These are phyloP conservation scores for Ganoderma lingzhi DNA, from an alignment of 1,284 basidiomycete species.

Conservation along the genomic window DNA sequence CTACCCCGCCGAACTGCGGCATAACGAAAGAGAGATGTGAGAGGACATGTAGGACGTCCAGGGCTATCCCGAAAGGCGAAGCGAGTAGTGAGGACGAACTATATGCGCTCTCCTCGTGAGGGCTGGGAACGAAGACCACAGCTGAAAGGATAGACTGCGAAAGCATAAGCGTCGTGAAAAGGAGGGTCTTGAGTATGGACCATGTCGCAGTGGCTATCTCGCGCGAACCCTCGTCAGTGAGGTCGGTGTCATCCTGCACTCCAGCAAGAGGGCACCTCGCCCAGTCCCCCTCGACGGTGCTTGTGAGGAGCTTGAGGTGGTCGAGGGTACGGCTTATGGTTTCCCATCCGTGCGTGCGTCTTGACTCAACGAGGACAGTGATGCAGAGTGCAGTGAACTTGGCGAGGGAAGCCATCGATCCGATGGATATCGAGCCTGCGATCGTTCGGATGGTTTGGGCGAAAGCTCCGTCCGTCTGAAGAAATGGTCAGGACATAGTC, in stretches of 20 bases:
- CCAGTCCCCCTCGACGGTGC: constrained; percentile 63
- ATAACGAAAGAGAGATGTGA: constrained; percentile 75
- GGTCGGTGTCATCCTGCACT: constrained; percentile 38
- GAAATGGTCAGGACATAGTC: background rate
- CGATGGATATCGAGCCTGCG: constrained; percentile 52
- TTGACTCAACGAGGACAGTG: constrained; percentile 56
- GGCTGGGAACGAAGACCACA: constrained; percentile 58
- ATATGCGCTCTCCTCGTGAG: constrained; percentile 13
- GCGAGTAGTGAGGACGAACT: constrained; percentile 28
- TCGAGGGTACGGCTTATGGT: constrained; percentile 52
- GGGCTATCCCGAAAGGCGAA: constrained; percentile 56
- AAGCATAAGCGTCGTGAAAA: constrained; percentile 76
- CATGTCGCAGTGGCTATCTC: constrained; percentile 60
- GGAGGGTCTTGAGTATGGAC: constrained; percentile 71
- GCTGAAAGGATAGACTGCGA: constrained; percentile 66
- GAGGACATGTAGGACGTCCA: constrained; percentile 59
- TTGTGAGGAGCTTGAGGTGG: constrained; percentile 48
- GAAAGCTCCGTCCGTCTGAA: constrained; percentile 40
- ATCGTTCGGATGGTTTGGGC: constrained; percentile 47
- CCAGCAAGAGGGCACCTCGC: constrained; percentile 51
- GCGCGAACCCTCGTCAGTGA: constrained; percentile 47
- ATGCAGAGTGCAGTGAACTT: constrained; percentile 57
- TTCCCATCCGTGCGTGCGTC: constrained; percentile 53
- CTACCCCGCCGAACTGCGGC: constrained; percentile 76
- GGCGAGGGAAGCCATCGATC: constrained; percentile 60